Percentiles rank a stretch among this genome's conserved stretches.
Evolutionary conservation across 2,329 filamentous ascomycete genomes (phyloP).

Genomic region (Pleoardoris graminearum): DNA sequence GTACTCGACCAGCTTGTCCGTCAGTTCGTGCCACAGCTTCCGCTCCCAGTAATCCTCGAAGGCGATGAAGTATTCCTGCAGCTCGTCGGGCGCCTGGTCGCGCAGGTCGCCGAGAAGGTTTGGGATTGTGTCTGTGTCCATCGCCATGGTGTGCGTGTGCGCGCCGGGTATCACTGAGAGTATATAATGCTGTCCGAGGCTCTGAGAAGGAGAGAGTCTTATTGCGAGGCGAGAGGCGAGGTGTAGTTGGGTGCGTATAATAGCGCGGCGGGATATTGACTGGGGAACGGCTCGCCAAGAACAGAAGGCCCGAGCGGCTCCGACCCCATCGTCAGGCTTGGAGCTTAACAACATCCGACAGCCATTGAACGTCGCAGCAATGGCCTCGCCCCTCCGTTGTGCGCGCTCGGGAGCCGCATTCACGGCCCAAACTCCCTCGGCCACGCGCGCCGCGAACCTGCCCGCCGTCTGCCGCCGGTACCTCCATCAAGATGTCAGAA

Average conservation of each 20-base stretch:
- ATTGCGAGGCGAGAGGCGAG: constrained; percentile 10
- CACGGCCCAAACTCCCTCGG: constrained; percentile 34
- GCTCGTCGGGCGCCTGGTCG: constrained; percentile 81
- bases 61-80: constrained; percentile 83
- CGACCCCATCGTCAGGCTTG: constrained; percentile 21
- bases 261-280: constrained; percentile 16
- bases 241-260: constrained; percentile 5
- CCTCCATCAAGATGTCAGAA: constrained; percentile 76
- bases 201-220: background rate
- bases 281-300: constrained; percentile 12
- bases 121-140: constrained; percentile 86
- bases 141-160: constrained; percentile 49
- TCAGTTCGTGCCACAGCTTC: constrained; percentile 99
- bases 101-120: constrained; percentile 92
- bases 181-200: background rate
- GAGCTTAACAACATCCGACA: constrained; percentile 23
- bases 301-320: constrained; percentile 11
- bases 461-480: constrained; percentile 34
- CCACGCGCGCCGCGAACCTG: constrained; percentile 32
- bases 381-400: constrained; percentile 47
- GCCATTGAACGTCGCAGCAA: constrained; percentile 47
- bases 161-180: background rate
- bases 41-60: constrained; percentile 98
- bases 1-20: constrained; percentile 82
- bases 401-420: constrained; percentile 44